phyloP scores from a whole-genome alignment of 257 asterid genomes.

The Primulina huaijiensis region DNA sequence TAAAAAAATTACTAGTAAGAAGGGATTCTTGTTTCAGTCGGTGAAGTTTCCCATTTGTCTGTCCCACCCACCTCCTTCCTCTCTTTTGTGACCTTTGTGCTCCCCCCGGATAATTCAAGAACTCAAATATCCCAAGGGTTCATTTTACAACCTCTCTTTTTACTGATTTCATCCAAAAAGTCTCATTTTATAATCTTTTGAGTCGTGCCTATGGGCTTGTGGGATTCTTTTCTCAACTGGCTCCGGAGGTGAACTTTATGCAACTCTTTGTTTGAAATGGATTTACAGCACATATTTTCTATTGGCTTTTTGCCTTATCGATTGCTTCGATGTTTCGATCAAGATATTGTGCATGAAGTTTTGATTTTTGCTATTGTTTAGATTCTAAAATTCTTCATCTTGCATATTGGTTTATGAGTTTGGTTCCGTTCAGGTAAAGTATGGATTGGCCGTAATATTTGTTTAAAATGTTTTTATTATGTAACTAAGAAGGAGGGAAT shows the following conservation, averaged over 20 bases:
- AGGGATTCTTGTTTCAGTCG: conserved; percentile 27
- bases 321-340: not conserved
- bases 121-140: not conserved
- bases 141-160: not conserved
- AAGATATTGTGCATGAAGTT: not conserved
- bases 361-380: conserved; percentile 10
- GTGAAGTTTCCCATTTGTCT: conserved; percentile 26
- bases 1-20: too few relatives aligned
- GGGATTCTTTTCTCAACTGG: conserved; percentile 84
- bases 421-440: not conserved
- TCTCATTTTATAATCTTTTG: conserved; percentile 10
- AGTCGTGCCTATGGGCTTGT: conserved; percentile 54
- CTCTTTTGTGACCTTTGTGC: conserved; percentile 20
- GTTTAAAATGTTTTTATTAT: not conserved
- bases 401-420: too few relatives aligned
- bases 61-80: conserved; percentile 9
- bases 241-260: conserved; percentile 58
- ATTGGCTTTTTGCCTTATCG: not conserved
- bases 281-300: conserved; percentile 5
- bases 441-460: not conserved
- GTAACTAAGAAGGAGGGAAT: conserved; percentile 1
- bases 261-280: conserved; percentile 4
- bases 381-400: not conserved
- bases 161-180: conserved; percentile 11
- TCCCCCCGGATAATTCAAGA: conserved; percentile 27